Conservation (phyloP, 192 early-diverging fungal genomes). For the Lunasporangiospora selenospora region DNA sequence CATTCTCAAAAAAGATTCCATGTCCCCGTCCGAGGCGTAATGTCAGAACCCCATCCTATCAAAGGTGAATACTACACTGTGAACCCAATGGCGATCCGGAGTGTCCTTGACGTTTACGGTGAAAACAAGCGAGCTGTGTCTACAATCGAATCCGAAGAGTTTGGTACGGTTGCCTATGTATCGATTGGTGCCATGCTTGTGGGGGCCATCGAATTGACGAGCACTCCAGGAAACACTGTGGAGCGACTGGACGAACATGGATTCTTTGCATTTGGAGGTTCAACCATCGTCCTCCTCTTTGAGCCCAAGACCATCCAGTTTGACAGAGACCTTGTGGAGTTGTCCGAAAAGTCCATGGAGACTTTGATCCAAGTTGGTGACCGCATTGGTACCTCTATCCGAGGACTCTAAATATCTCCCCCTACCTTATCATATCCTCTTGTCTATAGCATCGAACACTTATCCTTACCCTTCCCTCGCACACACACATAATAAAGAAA, state of each 20-base stretch:
- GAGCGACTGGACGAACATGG: constrained; percentile 79
- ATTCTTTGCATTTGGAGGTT: constrained; percentile 84
- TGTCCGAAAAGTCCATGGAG: constrained; percentile 70
- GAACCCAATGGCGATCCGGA: constrained; percentile 83
- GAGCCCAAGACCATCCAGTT: constrained; percentile 65
- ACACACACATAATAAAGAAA: too few species aligned
- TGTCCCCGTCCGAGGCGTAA: constrained; percentile 71
- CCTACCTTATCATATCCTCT: too few species aligned
- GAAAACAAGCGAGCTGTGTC: constrained; percentile 78
- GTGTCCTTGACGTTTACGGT: constrained; percentile 74
- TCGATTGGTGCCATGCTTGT: constrained; percentile 89
- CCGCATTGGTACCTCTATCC: constrained; percentile 24
- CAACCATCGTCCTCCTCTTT: constrained; percentile 75
- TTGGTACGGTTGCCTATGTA: constrained; percentile 75
- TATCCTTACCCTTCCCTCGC: too few species aligned
- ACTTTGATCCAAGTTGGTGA: constrained; percentile 63
- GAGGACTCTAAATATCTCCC: too few species aligned
- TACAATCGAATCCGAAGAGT: constrained; percentile 64
- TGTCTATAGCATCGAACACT: too few species aligned
- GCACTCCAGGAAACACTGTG: constrained; percentile 41
- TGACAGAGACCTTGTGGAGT: constrained; percentile 73
- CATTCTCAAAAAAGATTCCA: constrained; percentile 60
- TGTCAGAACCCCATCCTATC: constrained; percentile 60
- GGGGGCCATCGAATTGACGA: constrained; percentile 74
- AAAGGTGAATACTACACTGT: constrained; percentile 81